Evolutionary conservation across 2,329 filamentous ascomycete genomes (phyloP).

Genomic region (Paecilomyces sp.): DNA sequence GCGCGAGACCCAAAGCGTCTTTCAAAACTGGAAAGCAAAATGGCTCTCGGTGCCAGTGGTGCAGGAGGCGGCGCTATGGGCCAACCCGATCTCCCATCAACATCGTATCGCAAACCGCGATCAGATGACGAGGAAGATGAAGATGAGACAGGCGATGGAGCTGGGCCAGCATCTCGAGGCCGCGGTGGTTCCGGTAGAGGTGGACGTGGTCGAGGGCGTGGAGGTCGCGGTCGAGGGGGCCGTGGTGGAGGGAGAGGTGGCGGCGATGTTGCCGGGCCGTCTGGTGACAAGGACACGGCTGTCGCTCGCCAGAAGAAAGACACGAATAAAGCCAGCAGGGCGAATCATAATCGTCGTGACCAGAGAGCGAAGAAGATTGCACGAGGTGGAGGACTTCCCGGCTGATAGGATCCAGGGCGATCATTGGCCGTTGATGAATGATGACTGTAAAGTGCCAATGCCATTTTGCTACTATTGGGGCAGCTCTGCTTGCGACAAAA

Average conservation of each 20-base stretch:
- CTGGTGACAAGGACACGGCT: constrained; percentile 64
- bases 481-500: too few relatives aligned
- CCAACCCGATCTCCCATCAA: constrained; percentile 59
- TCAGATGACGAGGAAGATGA: constrained; percentile 23
- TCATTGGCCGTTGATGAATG: not conserved
- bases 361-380: constrained; percentile 57
- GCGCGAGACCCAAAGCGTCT: constrained; percentile 62
- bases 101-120: constrained; percentile 51
- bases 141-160: constrained; percentile 11
- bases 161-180: constrained; percentile 20
- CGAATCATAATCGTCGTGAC: constrained; percentile 81
- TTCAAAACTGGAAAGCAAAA: constrained; percentile 63
- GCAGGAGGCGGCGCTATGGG: constrained; percentile 21
- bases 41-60: constrained; percentile 56
- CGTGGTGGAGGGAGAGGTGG: constrained; percentile 47
- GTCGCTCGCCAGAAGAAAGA: constrained; percentile 69
- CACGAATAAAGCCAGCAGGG: constrained; percentile 69
- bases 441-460: not conserved
- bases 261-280: constrained; percentile 56
- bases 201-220: constrained; percentile 40
- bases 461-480: not conserved
- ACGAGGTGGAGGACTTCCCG: constrained; percentile 41
- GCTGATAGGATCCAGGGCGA: not conserved
- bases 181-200: constrained; percentile 42
- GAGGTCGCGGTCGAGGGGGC: constrained; percentile 42